phyloP scores from a whole-genome alignment of 2,329 filamentous ascomycete genomes.

The Exophiala alcalophila region DNA sequence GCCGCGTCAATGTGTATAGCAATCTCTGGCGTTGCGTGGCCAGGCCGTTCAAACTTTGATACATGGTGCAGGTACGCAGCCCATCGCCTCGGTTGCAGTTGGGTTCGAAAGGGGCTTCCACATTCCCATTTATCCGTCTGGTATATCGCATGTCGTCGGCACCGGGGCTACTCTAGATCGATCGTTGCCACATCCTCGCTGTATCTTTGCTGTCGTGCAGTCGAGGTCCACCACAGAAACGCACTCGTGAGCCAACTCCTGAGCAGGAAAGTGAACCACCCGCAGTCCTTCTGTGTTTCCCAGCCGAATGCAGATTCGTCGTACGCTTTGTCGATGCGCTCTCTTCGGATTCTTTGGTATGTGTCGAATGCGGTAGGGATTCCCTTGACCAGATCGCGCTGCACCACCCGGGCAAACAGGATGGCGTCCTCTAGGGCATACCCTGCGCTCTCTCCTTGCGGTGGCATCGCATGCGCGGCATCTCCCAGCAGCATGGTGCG shows the following conservation, averaged over 20 bases:
- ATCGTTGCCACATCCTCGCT: conserved; percentile 19
- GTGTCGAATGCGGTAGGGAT: conserved; percentile 6
- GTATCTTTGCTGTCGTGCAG: conserved; percentile 15
- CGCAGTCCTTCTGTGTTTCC: conserved; percentile 23
- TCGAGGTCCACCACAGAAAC: conserved; percentile 21
- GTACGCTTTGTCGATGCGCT: conserved; percentile 14
- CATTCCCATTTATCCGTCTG: not conserved
- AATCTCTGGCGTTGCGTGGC: too few relatives aligned
- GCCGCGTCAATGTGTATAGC: too few relatives aligned
- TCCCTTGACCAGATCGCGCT: not conserved
- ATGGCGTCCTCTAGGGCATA: conserved; percentile 21
- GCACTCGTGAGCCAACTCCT: conserved; percentile 14
- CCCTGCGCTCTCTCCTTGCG: conserved; percentile 19
- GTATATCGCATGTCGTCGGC: too few relatives aligned
- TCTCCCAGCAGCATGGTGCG: conserved; percentile 46
- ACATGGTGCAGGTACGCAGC: too few relatives aligned
- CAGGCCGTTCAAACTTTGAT: too few relatives aligned
- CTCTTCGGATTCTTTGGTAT: conserved; percentile 14
- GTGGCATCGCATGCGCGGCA: conserved; percentile 41
- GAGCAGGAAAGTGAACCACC: conserved; percentile 18
- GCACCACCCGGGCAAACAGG: conserved; percentile 14
- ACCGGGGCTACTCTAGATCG: conserved; percentile 9
- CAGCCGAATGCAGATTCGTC: conserved; percentile 16
- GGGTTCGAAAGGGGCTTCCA: not conserved
- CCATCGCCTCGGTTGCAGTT: too few relatives aligned